phyloP scores from a whole-genome alignment of 768 basidiomycete species.

The Leucosporidium yakuticum region DNA sequence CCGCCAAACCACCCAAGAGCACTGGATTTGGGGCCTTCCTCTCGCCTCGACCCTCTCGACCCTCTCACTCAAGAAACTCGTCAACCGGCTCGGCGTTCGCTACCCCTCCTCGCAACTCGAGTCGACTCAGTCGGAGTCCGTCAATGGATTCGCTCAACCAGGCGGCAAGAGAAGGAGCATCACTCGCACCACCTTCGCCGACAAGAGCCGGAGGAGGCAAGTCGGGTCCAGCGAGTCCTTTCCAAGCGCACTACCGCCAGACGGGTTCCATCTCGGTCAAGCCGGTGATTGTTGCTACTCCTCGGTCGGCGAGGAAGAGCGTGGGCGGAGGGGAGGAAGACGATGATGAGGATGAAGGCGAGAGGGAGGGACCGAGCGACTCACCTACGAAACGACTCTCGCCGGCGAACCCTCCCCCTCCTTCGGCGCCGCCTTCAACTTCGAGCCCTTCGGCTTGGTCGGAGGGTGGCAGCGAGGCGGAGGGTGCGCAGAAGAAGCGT shows the following conservation, averaged over 20 bases:
- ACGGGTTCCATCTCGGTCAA: constrained; percentile 67
- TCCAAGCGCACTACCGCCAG: constrained; percentile 74
- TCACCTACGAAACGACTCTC: constrained; percentile 22
- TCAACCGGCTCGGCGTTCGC: constrained; percentile 37
- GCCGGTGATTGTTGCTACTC: constrained; percentile 53
- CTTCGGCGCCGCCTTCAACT: constrained; percentile 4
- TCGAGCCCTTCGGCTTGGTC: constrained; percentile 1
- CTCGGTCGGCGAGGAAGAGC: not conserved
- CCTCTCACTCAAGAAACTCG: constrained; percentile 30
- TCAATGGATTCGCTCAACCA: constrained; percentile 19
- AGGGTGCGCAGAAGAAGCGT: constrained; percentile 30
- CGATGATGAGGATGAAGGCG: constrained; percentile 36
- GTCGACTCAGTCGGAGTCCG: constrained; percentile 5
- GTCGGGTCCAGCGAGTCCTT: constrained; percentile 57
- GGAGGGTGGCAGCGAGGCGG: constrained; percentile 4
- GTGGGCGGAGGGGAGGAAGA: constrained; percentile 34
- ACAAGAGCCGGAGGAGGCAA: not conserved
- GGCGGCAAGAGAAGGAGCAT: not conserved
- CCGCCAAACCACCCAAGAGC: not conserved
- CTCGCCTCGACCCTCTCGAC: constrained; percentile 43
- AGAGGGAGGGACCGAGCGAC: constrained; percentile 7
- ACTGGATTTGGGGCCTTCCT: constrained; percentile 58
- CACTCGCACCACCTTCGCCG: not conserved
- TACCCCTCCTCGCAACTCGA: constrained; percentile 23
- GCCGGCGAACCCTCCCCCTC: not conserved